Evolutionary conservation across 176 grass and related monocot species (phyloP).

Genomic region (Aegilops bicornis): DNA sequence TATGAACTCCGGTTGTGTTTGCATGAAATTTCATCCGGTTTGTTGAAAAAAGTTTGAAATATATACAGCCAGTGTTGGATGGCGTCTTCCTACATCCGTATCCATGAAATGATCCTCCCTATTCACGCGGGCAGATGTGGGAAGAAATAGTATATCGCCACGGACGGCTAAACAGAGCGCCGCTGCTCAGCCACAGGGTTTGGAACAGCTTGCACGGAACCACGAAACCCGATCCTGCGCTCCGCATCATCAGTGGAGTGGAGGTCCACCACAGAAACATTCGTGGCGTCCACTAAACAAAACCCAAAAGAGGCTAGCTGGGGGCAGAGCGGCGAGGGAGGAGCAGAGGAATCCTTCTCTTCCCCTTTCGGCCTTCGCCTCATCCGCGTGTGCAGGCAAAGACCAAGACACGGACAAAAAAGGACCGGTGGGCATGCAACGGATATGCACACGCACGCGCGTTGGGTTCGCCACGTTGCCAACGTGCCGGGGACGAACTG

Average conservation of each 20-base stretch:
- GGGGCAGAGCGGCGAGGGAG: not conserved
- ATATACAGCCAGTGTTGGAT: no score
- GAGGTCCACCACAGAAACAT: not conserved
- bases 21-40: no score
- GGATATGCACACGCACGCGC: not conserved
- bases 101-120: no score
- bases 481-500: constrained; percentile 20
- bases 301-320: not conserved
- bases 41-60: no score
- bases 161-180: no score
- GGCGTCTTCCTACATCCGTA: no score
- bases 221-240: not conserved
- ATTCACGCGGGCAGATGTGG: no score
- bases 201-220: constrained; percentile 25
- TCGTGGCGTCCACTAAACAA: constrained; percentile 15
- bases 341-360: not conserved
- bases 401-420: not conserved
- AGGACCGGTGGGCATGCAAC: no score
- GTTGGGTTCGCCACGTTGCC: not conserved
- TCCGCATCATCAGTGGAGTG: not conserved
- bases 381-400: not conserved
- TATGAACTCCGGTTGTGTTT: no score
- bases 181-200: no score
- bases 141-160: no score
- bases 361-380: not conserved